Conservation (phyloP, 2,329 filamentous ascomycete genomes). For the Cladosporium oxysporum region DNA sequence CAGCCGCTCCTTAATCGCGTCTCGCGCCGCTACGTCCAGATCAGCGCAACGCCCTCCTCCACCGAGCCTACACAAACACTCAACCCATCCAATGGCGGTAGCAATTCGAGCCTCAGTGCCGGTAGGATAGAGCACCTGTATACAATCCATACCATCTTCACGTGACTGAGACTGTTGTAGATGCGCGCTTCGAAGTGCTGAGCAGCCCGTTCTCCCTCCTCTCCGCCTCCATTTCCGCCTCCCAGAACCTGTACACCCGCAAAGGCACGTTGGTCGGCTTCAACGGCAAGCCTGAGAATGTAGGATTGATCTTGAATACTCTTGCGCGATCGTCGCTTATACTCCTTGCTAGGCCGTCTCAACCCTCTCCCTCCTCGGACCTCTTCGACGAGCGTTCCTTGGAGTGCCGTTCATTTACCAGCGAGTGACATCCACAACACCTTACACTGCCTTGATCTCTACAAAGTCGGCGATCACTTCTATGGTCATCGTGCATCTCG, state of each 20-base stretch:
- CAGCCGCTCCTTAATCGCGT: constrained; percentile 4
- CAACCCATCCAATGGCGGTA: constrained; percentile 32
- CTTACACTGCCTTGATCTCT: constrained; percentile 83
- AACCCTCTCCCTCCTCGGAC: constrained; percentile 82
- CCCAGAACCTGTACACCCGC: constrained; percentile 88
- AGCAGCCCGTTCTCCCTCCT: constrained; percentile 91
- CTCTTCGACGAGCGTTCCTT: constrained; percentile 74
- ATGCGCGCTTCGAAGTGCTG: constrained; percentile 92
- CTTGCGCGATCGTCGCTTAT: constrained; percentile 14
- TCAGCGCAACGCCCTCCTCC: constrained; percentile 47
- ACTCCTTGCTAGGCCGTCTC: constrained; percentile 68
- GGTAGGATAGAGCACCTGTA: constrained; percentile 21
- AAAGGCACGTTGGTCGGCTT: constrained; percentile 88
- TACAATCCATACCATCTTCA: constrained; percentile 1
- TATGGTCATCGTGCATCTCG: constrained; percentile 83
- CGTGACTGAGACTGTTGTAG: constrained; percentile 49
- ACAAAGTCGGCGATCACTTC: constrained; percentile 85
- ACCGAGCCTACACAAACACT: constrained; percentile 41
- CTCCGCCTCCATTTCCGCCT: constrained; percentile 88
- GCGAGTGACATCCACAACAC: constrained; percentile 79
- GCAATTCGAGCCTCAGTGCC: constrained; percentile 22
- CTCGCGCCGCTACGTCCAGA: constrained; percentile 44
- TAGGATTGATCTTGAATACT: constrained; percentile 38
- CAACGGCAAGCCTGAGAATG: constrained; percentile 87
- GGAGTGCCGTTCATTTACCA: constrained; percentile 96